Base-by-base conservation (phyloP, 1,139 yeast species). In the Pneumocystis canis region DNA sequence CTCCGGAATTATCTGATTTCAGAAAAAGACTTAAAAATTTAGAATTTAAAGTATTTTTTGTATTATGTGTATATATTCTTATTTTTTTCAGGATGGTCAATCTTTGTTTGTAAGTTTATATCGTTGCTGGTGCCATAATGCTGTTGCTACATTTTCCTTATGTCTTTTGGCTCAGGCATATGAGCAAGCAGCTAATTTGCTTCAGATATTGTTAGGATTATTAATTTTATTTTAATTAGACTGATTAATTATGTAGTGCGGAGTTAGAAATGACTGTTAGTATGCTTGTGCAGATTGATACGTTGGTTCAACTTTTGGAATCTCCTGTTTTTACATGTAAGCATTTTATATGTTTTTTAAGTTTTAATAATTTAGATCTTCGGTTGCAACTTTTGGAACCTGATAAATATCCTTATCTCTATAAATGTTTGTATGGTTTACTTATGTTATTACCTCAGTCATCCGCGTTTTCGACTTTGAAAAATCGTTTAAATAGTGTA, bases 371-470 rank as follows among this genome's bases (percentile, higher is more conserved):
- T 31, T 25, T 37, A 66, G 68, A 67, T 70, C 78, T 92, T 66
- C 80, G 99, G 66, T 76, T 94, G 66, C 97, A 92, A 73, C 76
- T 94, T 32, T 76, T 94, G 62, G 96, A 89, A 71, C 97, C 96
- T 0, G 89, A 85, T 62, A 83, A 82, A 69, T 81, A 87, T 71
- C 96, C 95, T 0, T 87, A 81, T 70, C 75, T 94, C 58, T 88
- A 86, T 79, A 89, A 89, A 71, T 87, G 96, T 60, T 79, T 94
- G 37, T 94, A 89, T 71, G 98, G 98, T 0, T 80, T 94, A 60
- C 77, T 94, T 65, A 94, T 94, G 99, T 79, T 94, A 5, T 75
- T 94, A 62, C 99, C 99, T 0, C 99, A 94, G 72, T 88, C 97
- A 0, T 82, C 89, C n/a, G 96, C 98, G 0, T 94, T 89, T 73